Base-by-base conservation (phyloP, 2,329 filamentous ascomycete genomes). In the Fusarium camptoceras region DNA sequence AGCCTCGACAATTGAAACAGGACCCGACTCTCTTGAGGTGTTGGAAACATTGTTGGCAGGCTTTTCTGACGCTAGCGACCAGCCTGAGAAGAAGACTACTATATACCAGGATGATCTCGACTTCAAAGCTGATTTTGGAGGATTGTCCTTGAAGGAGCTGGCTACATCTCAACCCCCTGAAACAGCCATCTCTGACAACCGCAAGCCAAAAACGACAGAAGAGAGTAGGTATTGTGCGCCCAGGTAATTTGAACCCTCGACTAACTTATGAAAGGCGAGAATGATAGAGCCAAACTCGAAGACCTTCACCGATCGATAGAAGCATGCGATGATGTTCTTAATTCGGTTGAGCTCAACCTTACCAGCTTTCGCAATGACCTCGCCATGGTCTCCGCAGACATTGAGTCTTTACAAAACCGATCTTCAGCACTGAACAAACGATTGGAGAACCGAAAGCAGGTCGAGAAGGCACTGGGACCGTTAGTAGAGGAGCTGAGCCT, bases 351-450 rank as follows among this genome's bases (percentile, higher is more conserved):
- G 82, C 90, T 89, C 31, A 98, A 98, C 78, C 85, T 99, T 55
- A 92, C 92, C 39, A 95, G 91, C 78, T 99, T 99, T 77, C 94
- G 97, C 77, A 92, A 94, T 64, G 97, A 99, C 79, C 88, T 99
- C 14, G 95, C 94, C 11, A 88, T 90, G 16, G 96, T 99, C 15
- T 98, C 96, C 3, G 91, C 94, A 9, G 96, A 99, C 78, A 99
- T 99, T 54, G 96, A 99, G 81, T 94, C 91, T 4, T 83, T 99
- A 42, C 96, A 99, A 81, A 90, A 91, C 54, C 89, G 96, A 48
- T 99, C 96, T 0, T 88, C 91, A 14, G 89, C 91, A 10, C 81
- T 99, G 63, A 98, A 94, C 73, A 89, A 92, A 37, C 91, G 94
- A 75, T 84, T 99, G 30, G 92, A 97, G 71, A 98, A 98, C 76